Conservation (phyloP, 805 yeast genomes). For the Ogataea henricii region DNA sequence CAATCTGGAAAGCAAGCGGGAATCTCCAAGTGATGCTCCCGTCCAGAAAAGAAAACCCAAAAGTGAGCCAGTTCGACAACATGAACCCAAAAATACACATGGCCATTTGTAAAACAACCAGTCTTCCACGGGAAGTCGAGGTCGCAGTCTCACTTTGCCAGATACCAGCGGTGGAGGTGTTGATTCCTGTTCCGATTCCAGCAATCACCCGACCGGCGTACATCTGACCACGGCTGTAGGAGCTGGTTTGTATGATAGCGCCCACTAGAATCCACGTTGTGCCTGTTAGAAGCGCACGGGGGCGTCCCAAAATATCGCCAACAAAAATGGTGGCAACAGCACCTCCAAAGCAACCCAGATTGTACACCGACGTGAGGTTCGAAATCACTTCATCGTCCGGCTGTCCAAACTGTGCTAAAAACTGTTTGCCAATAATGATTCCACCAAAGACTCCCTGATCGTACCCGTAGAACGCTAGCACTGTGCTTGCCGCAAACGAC, state of each 20-base stretch:
- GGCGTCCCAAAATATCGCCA: slow-evolving; percentile 31
- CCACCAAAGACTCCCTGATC: slow-evolving; percentile 48
- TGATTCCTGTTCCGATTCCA: slow-evolving; percentile 39
- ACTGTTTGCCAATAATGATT: slow-evolving; percentile 35
- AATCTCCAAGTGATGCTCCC: slow-evolving; percentile 36
- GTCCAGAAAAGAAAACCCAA: slow-evolving; percentile 35
- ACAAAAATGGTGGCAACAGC: slow-evolving; percentile 37
- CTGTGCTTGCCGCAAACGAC: slow-evolving; percentile 14
- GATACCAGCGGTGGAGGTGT: slow-evolving; percentile 39
- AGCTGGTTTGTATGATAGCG: slow-evolving; percentile 26
- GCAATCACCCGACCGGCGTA: slow-evolving; percentile 36
- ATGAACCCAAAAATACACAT: slow-evolving; percentile 32
- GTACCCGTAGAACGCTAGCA: slow-evolving; percentile 35
- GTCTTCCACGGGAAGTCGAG: slow-evolving; percentile 34
- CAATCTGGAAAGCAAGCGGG: slow-evolving; percentile 38
- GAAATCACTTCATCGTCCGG: slow-evolving; percentile 19
- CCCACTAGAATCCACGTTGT: slow-evolving; percentile 30
- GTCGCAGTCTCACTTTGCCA: slow-evolving; percentile 39
- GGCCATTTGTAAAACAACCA: slow-evolving; percentile 35
- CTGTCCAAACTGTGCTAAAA: slow-evolving; percentile 27
- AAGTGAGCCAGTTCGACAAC: slow-evolving; percentile 40
- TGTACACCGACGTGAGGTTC: slow-evolving; percentile 14
- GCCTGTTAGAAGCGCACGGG: slow-evolving; percentile 20
- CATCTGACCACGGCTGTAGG: slow-evolving; percentile 27
- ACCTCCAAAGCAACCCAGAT: slow-evolving; percentile 30